Evolutionary conservation across 371 early-diverging fungal genomes (phyloP), one percentile per base, ranked within the genome.

Genomic region (Thermomucor indicae-seudaticae): DNA sequence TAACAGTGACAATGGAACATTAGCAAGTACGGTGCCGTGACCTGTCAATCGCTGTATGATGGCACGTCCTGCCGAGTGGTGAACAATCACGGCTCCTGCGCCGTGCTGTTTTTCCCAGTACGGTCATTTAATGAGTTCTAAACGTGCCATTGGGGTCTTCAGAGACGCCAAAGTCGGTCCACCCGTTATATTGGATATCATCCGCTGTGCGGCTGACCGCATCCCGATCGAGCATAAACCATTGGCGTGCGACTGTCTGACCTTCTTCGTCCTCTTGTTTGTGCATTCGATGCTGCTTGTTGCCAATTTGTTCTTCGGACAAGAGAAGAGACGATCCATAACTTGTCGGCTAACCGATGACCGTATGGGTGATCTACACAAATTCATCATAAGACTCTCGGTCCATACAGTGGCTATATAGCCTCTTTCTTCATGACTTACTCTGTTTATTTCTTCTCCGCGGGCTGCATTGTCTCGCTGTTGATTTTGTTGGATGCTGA

Each of bases 11-110:
- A 85, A 58, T 17, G 23, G 27, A 17, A 27, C 47, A 7, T 46
- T 20, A 20, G 12, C 23, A 25, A 22, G 24, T 32, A 32, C 16
- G 39, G 38, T 40, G 27, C 34, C 35, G 20, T 43, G 17, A 49
- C 17, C 55, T 40, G 17, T 43, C 44, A 17, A 55, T 43, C 0
- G 87, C 78, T 7, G 88, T 72, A 65, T 93, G 93, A 38, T 79
- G 6, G 98, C 99, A 49, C 95, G 93, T 0, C 99, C 99, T n/a
- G 99, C 99, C 22, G 88, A 85, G 60, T 98, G 98, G 58, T 99
- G 99, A 0, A 98, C 91, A 31, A 96, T 64, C 81, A 88, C 83
- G 0, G 91, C 91, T 2, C 90, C 89, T 6, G 55, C 57, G 1
- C n/a, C n/a, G n/a, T n/a, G n/a, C n/a, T n/a, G n/a, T n/a, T n/a